Evolutionary conservation across 768 basidiomycete genomes (phyloP), one percentile per base, ranked within the genome.

Genomic region (Boletus bicolor): DNA sequence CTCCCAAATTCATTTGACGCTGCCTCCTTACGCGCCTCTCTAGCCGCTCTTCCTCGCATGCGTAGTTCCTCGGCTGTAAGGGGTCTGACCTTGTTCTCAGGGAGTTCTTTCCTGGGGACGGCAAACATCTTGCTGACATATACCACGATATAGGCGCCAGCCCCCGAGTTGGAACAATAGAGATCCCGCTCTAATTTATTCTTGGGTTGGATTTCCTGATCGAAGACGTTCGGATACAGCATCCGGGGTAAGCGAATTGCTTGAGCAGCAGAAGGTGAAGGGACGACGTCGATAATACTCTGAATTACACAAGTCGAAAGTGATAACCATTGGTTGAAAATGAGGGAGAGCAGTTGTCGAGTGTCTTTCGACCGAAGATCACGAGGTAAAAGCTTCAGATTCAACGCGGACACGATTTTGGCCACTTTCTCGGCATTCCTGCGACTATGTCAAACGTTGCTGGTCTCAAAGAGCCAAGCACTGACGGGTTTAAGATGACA

Each of bases 91-190:
- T 91, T 92, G 71, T 89, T 86, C 67, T 94, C 90, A 0, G 96
- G 96, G 24, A 99, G 75, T 46, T 94, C 89, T 53, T 82, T 82
- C 21, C 71, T 74, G n/a, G 84, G 74, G 0, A 98, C 87, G 1
- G 94, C 93, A 66, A 98, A 98, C 96, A 98, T 99, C 72, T 98
- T 99, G 79, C 92, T 96, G 45, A 98, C 89, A 71, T 94, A 97
- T 7, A 87, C 96, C 15, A 86, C 82, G 12, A 93, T 77, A 54
- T 74, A 82, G 0, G 87, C 85, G 7, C 78, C 77, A 1, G 80
- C 60, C 1, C 65, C 76, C 2, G 81, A 79, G 51, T 83, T 82
- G 42, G 93, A 91, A 0, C 80, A 69, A 72, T 87, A 98, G 15
- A 98, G 75, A 56, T 91, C 89, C 57, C 77, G 75, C 66, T 99